phyloP scores from a whole-genome alignment of 495 filamentous ascomycete genomes.

The Bathelium albidoporum region DNA sequence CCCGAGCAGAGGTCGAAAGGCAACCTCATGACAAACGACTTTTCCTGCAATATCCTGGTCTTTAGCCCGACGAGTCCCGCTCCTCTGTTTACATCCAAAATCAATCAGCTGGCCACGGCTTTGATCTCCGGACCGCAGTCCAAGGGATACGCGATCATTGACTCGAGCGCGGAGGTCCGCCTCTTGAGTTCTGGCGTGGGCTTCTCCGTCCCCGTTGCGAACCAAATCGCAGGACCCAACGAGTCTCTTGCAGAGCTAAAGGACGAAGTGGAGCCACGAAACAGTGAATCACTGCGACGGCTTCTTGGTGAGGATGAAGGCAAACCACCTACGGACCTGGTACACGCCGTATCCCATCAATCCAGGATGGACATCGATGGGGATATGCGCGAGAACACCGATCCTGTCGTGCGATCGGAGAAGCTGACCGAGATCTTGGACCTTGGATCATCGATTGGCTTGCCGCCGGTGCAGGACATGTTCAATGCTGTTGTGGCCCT shows the following conservation, averaged over 20 bases:
- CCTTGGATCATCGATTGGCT: constrained; percentile 57
- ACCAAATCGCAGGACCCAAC: not conserved
- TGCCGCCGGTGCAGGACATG: constrained; percentile 67
- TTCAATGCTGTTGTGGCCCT: constrained; percentile 63
- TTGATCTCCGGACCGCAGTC: constrained; percentile 20
- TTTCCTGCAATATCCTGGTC: constrained; percentile 34
- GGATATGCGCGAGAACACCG: constrained; percentile 31
- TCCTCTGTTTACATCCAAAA: constrained; percentile 45
- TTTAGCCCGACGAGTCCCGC: constrained; percentile 41
- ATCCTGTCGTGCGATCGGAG: constrained; percentile 50
- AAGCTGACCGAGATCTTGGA: constrained; percentile 66
- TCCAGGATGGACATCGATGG: constrained; percentile 8
- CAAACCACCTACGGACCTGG: constrained; percentile 30
- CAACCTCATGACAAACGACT: not conserved
- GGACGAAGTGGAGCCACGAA: constrained; percentile 37
- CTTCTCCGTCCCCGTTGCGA: constrained; percentile 37
- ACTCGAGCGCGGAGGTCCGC: constrained; percentile 44
- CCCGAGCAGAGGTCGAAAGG: constrained; percentile 7
- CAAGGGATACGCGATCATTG: constrained; percentile 38
- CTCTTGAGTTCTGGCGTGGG: constrained; percentile 32
- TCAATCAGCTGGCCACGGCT: constrained; percentile 32
- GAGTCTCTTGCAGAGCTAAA: constrained; percentile 17
- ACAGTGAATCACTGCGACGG: constrained; percentile 1
- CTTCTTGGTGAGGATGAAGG: constrained; percentile 18
- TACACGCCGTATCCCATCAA: constrained; percentile 21